Evolutionary conservation across 1,284 basidiomycete species (phyloP), one percentile per base, ranked within the genome.

Genomic region (Neotropicomus parvogracilis): DNA sequence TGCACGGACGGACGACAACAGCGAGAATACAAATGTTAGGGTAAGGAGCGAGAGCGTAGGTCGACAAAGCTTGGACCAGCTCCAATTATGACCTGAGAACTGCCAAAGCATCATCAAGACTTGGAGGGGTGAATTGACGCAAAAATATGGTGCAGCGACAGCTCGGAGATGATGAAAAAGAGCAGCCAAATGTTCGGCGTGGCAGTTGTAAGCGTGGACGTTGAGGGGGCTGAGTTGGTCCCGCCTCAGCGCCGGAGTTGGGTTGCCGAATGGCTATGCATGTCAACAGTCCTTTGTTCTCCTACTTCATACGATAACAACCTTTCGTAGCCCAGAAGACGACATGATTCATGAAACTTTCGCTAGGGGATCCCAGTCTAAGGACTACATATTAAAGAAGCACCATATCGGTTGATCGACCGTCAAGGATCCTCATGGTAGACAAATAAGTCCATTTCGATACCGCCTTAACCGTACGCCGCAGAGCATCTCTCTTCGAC

Each of bases 1-100:
- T 6, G 65, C 65, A 17, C 34, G 50, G 9, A 40, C 53, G 0
- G 52, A 49, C 6, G 55, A 52, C 0, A 65, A 20, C 4, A 65
- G 6, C 1, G 63, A 49, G 38, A 60, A 37, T 2, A 50, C 19
- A 14, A 56, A n/a, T 0, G 46, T 36, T 4, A 62, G 35, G 28
- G 46, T 9, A 44, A 62, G 33, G 21, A 46, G 24, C 1, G 43
- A 12, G 8, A 14, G 34, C 3, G 46, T 26, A 28, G 39, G 42
- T 28, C n/a, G 49, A 29, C 31, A 3, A 32, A 45, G 34, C 7
- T 11, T 19, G 42, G 29, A 20, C 41, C 21, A 34, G 20, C 27
- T 37, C 50, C 40, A 44, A 37, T 43, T 39, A 42, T 6, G 43
- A 34, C 45, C 17, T 7, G 34, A 46, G 31, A 31, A 32, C 6